Conservation (phyloP, 164 flowering plant genomes). For the Tetracentron sinense region DNA sequence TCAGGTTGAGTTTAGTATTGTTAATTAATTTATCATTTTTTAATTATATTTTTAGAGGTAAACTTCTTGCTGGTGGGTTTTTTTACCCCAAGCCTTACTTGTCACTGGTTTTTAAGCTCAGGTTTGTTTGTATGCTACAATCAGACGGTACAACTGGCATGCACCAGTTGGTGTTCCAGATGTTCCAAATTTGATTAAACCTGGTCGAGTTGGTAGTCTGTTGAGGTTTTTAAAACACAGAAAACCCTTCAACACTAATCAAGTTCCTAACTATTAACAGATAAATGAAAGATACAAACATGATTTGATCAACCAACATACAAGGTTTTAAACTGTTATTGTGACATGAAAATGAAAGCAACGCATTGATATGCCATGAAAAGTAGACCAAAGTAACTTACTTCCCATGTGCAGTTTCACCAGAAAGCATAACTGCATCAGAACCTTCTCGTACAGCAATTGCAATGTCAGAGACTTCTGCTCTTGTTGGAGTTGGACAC, state of each 20-base stretch:
- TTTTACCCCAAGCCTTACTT: no score
- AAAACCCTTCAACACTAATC: not conserved
- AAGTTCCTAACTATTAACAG: not conserved
- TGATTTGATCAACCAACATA: not conserved
- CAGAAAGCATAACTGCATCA: conserved; percentile 98
- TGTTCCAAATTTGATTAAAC: not conserved
- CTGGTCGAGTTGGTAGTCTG: not conserved
- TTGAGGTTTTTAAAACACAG: not conserved
- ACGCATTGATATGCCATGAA: not conserved
- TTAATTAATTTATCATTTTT: no score
- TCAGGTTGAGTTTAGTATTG: no score
- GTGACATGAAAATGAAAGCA: no score
- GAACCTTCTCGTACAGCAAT: conserved; percentile 97
- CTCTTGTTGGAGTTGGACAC: conserved; percentile 97
- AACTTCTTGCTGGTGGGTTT: no score
- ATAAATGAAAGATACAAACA: not conserved
- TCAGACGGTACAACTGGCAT: no score
- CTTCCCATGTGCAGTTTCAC: conserved; percentile 99
- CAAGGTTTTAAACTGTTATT: not conserved
- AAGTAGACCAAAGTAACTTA: conserved; percentile 34
- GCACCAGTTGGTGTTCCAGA: not conserved
- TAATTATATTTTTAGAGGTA: no score
- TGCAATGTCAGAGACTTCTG: conserved; percentile 98
- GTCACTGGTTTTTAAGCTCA: no score
- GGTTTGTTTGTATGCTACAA: no score